A percentile compares a stretch with the other conserved stretches of the same genome.
These are phyloP conservation scores for Leucocoprinus leucothites DNA, from an alignment of 768 basidiomycete species.

Conservation along the genomic window DNA sequence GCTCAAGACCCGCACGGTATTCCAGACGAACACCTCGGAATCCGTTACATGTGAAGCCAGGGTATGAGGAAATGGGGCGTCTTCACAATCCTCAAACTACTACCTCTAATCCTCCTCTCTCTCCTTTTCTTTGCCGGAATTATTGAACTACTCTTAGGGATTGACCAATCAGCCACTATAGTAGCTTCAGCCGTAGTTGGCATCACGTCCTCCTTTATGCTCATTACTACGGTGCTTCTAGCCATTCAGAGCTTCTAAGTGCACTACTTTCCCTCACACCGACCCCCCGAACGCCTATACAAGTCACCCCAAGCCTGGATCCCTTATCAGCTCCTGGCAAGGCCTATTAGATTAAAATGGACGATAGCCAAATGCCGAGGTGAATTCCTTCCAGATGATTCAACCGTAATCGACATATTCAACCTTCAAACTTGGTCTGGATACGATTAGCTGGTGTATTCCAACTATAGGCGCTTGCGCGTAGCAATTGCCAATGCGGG, in stretches of 20 bases:
- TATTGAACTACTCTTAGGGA: slow-evolving; percentile 15
- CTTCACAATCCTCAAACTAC: slow-evolving; percentile 12
- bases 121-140: slow-evolving; percentile 19
- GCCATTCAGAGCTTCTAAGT: slow-evolving; percentile 10
- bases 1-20: slow-evolving; percentile 10
- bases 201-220: slow-evolving; percentile 13
- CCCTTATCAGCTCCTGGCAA: too few species aligned
- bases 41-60: slow-evolving; percentile 17
- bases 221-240: slow-evolving; percentile 13
- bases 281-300: too few species aligned
- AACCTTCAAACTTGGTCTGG: too few species aligned
- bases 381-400: too few species aligned
- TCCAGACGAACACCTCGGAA: not conserved
- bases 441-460: too few species aligned
- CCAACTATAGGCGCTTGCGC: too few species aligned
- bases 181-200: slow-evolving; percentile 5
- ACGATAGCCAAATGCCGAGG: too few species aligned
- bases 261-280: too few species aligned
- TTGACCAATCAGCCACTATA: slow-evolving; percentile 11
- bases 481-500: not conserved
- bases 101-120: slow-evolving; percentile 15
- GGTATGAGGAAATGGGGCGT: slow-evolving; percentile 15
- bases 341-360: too few species aligned
- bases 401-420: too few species aligned
- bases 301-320: too few species aligned